These are phyloP conservation scores for Hypomontagnella submonticulosa DNA, from an alignment of 495 filamentous ascomycete species.

Conservation along the genomic window DNA sequence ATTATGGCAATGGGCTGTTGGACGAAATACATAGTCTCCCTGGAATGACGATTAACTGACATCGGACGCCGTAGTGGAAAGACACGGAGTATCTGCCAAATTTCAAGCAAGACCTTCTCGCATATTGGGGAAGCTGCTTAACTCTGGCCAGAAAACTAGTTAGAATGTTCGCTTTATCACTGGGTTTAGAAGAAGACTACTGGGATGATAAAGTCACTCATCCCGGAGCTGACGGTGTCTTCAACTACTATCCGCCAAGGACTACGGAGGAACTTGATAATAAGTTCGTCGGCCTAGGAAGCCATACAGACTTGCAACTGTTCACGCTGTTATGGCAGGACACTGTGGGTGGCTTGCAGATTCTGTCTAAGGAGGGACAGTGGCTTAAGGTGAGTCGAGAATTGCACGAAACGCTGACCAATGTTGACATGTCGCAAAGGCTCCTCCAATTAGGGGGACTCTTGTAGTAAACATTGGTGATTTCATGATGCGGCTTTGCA, in stretches of 20 bases:
- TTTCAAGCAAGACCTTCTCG: slow-evolving; percentile 59
- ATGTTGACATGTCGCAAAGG: slow-evolving; percentile 34
- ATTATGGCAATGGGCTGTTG: too few species aligned
- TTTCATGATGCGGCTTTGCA: slow-evolving; percentile 70
- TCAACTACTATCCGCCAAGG: slow-evolving; percentile 62
- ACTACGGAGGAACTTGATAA: slow-evolving; percentile 48
- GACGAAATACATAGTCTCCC: background rate
- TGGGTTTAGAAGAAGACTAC: slow-evolving; percentile 61
- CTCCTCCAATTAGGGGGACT: slow-evolving; percentile 64
- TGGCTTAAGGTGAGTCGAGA: slow-evolving; percentile 60
- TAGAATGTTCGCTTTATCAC: slow-evolving; percentile 61
- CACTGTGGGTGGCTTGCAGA: slow-evolving; percentile 64
- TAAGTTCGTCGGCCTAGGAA: slow-evolving; percentile 62
- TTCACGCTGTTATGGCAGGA: slow-evolving; percentile 70
- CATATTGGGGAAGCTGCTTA: slow-evolving; percentile 61
- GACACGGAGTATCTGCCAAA: slow-evolving; percentile 58
- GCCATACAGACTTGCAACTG: slow-evolving; percentile 68
- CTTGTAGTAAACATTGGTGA: slow-evolving; percentile 74
- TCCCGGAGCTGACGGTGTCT: slow-evolving; percentile 60
- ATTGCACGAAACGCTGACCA: slow-evolving; percentile 12
- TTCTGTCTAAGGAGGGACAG: slow-evolving; percentile 60
- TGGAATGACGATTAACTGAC: slow-evolving; percentile 12
- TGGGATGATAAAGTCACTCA: slow-evolving; percentile 62
- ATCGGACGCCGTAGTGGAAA: slow-evolving; percentile 52
- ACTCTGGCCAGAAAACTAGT: slow-evolving; percentile 60